Evolutionary conservation across 805 yeast species (phyloP).

Genomic region (Ogataea paraovalis): DNA sequence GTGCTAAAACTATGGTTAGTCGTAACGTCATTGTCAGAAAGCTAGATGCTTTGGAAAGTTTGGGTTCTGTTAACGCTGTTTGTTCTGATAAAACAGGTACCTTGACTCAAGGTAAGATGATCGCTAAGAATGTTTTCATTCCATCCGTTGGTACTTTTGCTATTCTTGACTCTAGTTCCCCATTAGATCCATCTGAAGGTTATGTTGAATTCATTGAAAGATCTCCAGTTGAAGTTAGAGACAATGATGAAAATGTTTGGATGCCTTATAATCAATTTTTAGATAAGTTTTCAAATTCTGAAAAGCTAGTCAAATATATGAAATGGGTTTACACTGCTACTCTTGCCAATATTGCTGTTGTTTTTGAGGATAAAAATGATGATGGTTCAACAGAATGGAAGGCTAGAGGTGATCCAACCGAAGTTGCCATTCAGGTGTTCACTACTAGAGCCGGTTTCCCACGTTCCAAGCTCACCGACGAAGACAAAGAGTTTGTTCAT

Average conservation of each 20-base stretch:
- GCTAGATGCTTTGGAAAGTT: constrained; percentile 71
- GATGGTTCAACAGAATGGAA: constrained; percentile 51
- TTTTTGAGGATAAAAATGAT: constrained; percentile 44
- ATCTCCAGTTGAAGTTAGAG: constrained; percentile 36
- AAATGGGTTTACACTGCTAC: constrained; percentile 65
- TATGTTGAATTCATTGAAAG: constrained; percentile 32
- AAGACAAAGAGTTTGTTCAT: constrained; percentile 36
- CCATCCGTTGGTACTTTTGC: constrained; percentile 57
- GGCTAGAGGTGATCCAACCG: constrained; percentile 88
- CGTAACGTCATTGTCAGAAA: constrained; percentile 72
- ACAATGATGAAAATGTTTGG: constrained; percentile 34
- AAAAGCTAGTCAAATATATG: constrained; percentile 28
- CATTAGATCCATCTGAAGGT: constrained; percentile 64
- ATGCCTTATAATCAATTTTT: constrained; percentile 24
- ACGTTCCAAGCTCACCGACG: constrained; percentile 41
- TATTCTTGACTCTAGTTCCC: constrained; percentile 52
- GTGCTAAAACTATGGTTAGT: constrained; percentile 69
- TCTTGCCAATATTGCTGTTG: constrained; percentile 74
- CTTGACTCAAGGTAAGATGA: constrained; percentile 75
- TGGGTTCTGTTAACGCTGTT: constrained; percentile 75
- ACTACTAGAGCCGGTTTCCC: constrained; percentile 52
- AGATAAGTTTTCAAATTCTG: constrained; percentile 8
- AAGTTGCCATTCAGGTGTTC: constrained; percentile 81
- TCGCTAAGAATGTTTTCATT: constrained; percentile 65
- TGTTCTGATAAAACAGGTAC: constrained; percentile 86